These are phyloP conservation scores for Candida andamanensis DNA, from an alignment of 805 yeast genomes.

Conservation along the genomic window DNA sequence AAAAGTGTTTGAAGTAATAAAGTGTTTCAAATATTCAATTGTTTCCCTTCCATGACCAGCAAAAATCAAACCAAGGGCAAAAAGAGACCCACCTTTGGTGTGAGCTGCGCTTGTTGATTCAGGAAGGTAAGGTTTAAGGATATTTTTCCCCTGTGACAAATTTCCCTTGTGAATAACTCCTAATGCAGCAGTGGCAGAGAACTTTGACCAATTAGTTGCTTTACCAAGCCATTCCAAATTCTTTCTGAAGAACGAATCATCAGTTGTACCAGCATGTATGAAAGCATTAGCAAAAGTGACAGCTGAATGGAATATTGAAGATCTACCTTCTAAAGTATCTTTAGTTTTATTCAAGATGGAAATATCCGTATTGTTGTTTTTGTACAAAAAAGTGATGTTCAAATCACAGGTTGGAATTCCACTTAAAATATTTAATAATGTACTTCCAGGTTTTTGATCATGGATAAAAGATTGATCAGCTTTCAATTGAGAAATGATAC, in stretches of 20 bases:
- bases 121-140: slow-evolving; percentile 88
- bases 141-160: slow-evolving; percentile 80
- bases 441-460: slow-evolving; percentile 24
- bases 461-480: slow-evolving; percentile 22
- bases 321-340: slow-evolving; percentile 79
- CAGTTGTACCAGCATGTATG: slow-evolving; percentile 94
- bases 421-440: slow-evolving; percentile 65
- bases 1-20: slow-evolving; percentile 61
- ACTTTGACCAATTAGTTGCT: slow-evolving; percentile 98
- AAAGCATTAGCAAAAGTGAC: slow-evolving; percentile 92
- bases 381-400: slow-evolving; percentile 80
- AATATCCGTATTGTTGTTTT: slow-evolving; percentile 83
- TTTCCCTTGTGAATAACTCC: slow-evolving; percentile 97
- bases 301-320: slow-evolving; percentile 92
- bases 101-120: slow-evolving; percentile 75
- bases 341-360: slow-evolving; percentile 78
- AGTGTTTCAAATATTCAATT: slow-evolving; percentile 69
- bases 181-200: slow-evolving; percentile 94
- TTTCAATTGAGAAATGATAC: slow-evolving; percentile 40
- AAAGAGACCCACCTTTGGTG: slow-evolving; percentile 93
- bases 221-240: slow-evolving; percentile 94
- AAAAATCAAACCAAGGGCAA: slow-evolving; percentile 87
- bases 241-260: slow-evolving; percentile 83
- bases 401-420: slow-evolving; percentile 95
- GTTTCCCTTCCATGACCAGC: slow-evolving; percentile 95